Evolutionary conservation across 2,329 filamentous ascomycete species (phyloP).

Genomic region (Furcasterigmium furcatum): DNA sequence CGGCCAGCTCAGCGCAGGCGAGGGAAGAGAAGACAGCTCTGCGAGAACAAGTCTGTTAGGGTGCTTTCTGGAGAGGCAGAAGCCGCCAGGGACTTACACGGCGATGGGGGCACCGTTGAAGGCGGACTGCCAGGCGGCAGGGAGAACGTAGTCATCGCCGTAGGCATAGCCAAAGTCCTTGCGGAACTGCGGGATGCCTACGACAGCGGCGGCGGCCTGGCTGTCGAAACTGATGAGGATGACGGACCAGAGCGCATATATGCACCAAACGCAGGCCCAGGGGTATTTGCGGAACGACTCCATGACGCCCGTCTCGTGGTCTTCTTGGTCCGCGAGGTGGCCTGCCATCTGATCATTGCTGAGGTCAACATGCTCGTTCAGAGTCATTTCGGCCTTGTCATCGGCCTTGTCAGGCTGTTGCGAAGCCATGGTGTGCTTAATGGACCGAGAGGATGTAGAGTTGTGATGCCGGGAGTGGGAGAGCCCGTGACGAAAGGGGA

Average conservation of each 20-base stretch:
- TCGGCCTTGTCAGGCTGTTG: not conserved
- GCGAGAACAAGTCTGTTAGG: constrained; percentile 4
- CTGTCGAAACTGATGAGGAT: constrained; percentile 36
- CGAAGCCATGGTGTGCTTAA: not conserved
- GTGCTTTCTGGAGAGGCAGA: no score
- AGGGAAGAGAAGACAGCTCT: constrained; percentile 23
- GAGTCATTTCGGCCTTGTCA: not conserved
- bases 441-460: no score
- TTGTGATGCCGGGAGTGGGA: no score
- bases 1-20: constrained; percentile 24
- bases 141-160: constrained; percentile 30
- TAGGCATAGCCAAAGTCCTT: constrained; percentile 36
- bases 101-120: constrained; percentile 37
- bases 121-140: constrained; percentile 37
- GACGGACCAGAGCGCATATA: constrained; percentile 33
- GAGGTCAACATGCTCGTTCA: not conserved
- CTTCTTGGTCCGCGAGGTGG: constrained; percentile 19
- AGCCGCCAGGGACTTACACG: no score
- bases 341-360: not conserved
- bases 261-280: constrained; percentile 23
- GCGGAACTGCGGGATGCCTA: constrained; percentile 37
- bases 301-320: constrained; percentile 16
- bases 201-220: constrained; percentile 32
- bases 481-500: not conserved
- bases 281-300: constrained; percentile 17